Evolutionary conservation across 768 basidiomycete species (phyloP).

Genomic region (Pulveroboletus sp.): DNA sequence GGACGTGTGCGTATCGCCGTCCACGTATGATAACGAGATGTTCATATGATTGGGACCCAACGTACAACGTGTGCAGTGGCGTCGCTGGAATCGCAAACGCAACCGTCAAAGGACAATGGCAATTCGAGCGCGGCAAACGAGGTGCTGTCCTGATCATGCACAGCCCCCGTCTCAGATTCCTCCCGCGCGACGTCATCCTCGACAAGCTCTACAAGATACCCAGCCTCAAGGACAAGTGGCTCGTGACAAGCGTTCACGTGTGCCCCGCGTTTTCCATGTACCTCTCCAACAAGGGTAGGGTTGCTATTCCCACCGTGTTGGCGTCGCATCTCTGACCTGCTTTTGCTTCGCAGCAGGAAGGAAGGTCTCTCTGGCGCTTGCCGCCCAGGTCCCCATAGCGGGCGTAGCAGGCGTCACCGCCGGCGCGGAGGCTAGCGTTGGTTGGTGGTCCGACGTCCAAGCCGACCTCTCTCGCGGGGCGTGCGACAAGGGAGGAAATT

Average conservation of each 20-base stretch:
- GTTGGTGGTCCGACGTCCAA: constrained; percentile 21
- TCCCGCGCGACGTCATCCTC: constrained; percentile 23
- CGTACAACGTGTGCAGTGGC: background rate
- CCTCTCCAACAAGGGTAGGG: constrained; percentile 25
- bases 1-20: constrained; percentile 16
- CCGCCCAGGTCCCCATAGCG: constrained; percentile 10
- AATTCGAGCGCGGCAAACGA: constrained; percentile 28
- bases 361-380: constrained; percentile 22
- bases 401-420: constrained; percentile 4
- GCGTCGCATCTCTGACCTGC: background rate
- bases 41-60: background rate
- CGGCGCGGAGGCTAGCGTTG: constrained; percentile 8
- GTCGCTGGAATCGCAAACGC: constrained; percentile 27
- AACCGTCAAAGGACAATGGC: constrained; percentile 33
- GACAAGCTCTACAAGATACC: constrained; percentile 20
- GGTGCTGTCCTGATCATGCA: constrained; percentile 36
- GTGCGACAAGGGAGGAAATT: constrained; percentile 16
- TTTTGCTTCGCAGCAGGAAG: constrained; percentile 16
- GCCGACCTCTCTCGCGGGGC: constrained; percentile 22
- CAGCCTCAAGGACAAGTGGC: constrained; percentile 25
- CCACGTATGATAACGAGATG: background rate
- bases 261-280: constrained; percentile 35
- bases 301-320: too few species aligned
- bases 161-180: constrained; percentile 19
- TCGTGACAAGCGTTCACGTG: constrained; percentile 30